Conservation (phyloP, 495 filamentous ascomycete genomes). For the Chaetomium tenue region DNA sequence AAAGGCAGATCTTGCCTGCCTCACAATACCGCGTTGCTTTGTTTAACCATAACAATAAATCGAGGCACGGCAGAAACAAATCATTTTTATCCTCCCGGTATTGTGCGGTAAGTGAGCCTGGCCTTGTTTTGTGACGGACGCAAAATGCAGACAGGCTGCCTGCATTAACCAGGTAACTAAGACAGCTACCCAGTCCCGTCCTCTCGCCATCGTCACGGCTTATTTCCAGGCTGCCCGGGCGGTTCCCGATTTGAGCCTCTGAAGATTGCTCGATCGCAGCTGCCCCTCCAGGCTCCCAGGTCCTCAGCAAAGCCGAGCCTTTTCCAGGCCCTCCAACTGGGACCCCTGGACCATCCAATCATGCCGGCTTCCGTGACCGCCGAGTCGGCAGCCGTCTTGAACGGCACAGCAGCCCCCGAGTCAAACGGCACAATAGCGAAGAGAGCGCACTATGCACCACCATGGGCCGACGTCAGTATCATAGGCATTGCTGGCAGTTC, state of each 20-base stretch:
- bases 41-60: neutral
- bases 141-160: neutral
- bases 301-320: neutral
- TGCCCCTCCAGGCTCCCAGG: slow-evolving; percentile 3
- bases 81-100: neutral
- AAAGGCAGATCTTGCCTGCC: neutral
- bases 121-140: neutral
- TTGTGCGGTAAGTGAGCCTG: neutral
- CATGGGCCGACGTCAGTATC: slow-evolving; percentile 91
- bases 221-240: neutral
- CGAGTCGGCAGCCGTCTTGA: slow-evolving; percentile 8
- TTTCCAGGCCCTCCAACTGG: neutral
- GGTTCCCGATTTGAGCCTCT: neutral
- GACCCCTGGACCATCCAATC: slow-evolving; percentile 1
- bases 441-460: slow-evolving; percentile 76
- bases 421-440: slow-evolving; percentile 42
- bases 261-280: neutral
- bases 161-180: too few relatives aligned
- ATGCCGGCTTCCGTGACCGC: slow-evolving; percentile 9
- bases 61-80: neutral
- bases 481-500: slow-evolving; percentile 96
- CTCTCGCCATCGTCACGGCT: neutral
- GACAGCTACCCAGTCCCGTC: too few relatives aligned
- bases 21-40: neutral
- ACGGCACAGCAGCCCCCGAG: slow-evolving; percentile 18